Evolutionary conservation across 768 basidiomycete species (phyloP).

Genomic region (Naganishia kalamii): DNA sequence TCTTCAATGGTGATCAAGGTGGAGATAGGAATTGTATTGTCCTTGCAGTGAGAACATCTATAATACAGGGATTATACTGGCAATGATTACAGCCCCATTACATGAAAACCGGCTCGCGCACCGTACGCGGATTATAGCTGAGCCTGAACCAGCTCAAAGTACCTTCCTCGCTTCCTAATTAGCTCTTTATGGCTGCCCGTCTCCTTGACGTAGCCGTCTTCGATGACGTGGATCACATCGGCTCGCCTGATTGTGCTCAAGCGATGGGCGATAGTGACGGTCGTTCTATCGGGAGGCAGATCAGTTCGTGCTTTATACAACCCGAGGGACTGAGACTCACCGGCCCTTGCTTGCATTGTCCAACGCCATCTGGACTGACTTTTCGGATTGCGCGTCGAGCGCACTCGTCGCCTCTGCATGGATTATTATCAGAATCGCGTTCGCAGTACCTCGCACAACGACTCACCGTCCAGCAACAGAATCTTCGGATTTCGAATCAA

Average conservation of each 20-base stretch:
- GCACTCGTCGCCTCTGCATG: conserved; percentile 37
- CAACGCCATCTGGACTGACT: conserved; percentile 13
- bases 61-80: too few species aligned
- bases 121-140: too few species aligned
- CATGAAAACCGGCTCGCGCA: too few species aligned
- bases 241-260: conserved; percentile 38
- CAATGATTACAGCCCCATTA: too few species aligned
- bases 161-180: conserved; percentile 32
- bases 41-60: too few species aligned
- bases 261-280: conserved; percentile 41
- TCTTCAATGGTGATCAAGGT: too few species aligned
- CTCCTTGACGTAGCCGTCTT: conserved; percentile 40
- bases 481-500: conserved; percentile 40
- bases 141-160: conserved; percentile 38
- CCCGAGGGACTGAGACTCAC: background rate
- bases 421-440: background rate
- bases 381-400: conserved; percentile 29
- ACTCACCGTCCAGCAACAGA: conserved; percentile 37
- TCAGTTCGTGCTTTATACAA: background rate
- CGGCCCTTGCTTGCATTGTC: conserved; percentile 31
- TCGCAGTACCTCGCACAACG: background rate
- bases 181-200: conserved; percentile 41
- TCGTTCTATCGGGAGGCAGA: conserved; percentile 34
- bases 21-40: too few species aligned
- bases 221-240: conserved; percentile 42